Conservation (phyloP, 257 asterid genomes). For the Ligustrum vulgare region DNA sequence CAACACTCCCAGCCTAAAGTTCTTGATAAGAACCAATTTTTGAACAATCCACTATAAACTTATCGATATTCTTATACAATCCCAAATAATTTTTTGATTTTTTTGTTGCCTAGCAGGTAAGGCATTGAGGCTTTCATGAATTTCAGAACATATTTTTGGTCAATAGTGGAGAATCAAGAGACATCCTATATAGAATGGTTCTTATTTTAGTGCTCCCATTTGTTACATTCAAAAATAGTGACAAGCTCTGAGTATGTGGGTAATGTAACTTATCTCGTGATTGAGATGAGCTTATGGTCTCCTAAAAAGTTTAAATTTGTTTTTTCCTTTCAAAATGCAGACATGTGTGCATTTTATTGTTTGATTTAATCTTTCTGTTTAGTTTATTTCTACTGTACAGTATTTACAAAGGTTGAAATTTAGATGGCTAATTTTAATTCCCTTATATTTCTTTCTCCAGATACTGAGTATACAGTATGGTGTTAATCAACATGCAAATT, state of each 20-base stretch:
- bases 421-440: neutral
- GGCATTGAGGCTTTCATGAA: neutral
- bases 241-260: neutral
- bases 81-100: too few species aligned
- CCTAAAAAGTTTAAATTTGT: too few species aligned
- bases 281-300: neutral
- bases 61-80: too few species aligned
- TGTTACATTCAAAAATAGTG: neutral
- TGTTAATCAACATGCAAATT: slow-evolving; percentile 11
- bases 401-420: slow-evolving; percentile 4
- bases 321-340: neutral
- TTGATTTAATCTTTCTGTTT: neutral
- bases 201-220: too few species aligned
- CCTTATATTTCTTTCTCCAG: too few species aligned
- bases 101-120: neutral
- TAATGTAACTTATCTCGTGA: neutral
- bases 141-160: neutral
- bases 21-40: too few species aligned
- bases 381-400: neutral
- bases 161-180: too few species aligned
- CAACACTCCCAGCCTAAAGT: too few species aligned
- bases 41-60: too few species aligned
- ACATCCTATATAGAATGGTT: neutral
- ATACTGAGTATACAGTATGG: neutral
- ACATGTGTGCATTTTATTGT: neutral